Evolutionary conservation across 495 filamentous ascomycete genomes (phyloP).

Genomic region (Penicillium bialowiezense): DNA sequence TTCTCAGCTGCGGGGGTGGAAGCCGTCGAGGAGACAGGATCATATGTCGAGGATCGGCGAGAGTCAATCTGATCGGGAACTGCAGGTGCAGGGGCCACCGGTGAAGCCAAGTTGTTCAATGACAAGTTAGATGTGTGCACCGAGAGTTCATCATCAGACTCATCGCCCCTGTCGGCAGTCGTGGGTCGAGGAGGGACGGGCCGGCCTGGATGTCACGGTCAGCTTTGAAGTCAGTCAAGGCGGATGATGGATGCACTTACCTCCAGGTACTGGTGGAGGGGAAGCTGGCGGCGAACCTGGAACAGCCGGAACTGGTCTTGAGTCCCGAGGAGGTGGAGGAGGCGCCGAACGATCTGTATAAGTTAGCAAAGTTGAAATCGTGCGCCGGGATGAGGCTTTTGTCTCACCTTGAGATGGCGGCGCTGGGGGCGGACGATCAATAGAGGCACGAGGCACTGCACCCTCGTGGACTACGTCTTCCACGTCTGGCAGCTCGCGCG

Average conservation of each 20-base stretch:
- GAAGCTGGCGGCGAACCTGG: conserved; percentile 63
- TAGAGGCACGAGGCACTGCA: conserved; percentile 42
- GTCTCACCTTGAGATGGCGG: conserved; percentile 52
- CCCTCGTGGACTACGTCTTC: conserved; percentile 54
- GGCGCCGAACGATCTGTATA: conserved; percentile 27
- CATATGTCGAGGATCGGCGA: conserved; percentile 41
- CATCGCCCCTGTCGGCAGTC: conserved; percentile 76
- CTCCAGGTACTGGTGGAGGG: conserved; percentile 64
- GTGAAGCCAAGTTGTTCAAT: conserved; percentile 41
- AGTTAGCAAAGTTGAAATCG: conserved; percentile 3
- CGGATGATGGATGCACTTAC: conserved; percentile 51
- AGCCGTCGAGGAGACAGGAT: conserved; percentile 49
- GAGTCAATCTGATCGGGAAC: conserved; percentile 46
- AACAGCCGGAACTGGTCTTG: conserved; percentile 48
- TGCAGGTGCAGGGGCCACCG: conserved; percentile 43
- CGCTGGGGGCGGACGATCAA: conserved; percentile 41
- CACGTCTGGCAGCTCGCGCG: conserved; percentile 57
- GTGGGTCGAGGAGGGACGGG: conserved; percentile 50
- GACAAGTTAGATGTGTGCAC: conserved; percentile 51
- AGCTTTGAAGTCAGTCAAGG: conserved; percentile 10
- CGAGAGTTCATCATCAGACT: conserved; percentile 94
- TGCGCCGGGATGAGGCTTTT: background rate
- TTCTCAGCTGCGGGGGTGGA: conserved; percentile 43
- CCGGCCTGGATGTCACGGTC: conserved; percentile 47
- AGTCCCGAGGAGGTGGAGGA: conserved; percentile 31